Evolutionary conservation across 2,329 filamentous ascomycete species (phyloP).

Genomic region (Rachicladosporium sp.): DNA sequence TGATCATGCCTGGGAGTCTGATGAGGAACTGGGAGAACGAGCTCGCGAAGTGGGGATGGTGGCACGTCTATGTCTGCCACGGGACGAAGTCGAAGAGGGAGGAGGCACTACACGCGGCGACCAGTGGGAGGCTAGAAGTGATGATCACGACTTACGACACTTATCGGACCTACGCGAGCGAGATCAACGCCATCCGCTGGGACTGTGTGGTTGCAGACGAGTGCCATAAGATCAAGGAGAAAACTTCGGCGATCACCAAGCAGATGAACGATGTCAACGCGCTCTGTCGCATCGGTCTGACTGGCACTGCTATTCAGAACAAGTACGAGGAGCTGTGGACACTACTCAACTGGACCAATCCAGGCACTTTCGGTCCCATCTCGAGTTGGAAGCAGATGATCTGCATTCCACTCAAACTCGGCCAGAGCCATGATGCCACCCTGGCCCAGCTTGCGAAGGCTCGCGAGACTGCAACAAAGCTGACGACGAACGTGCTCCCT

Average conservation of each 20-base stretch:
- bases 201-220: conserved; percentile 92
- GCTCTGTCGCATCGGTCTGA: conserved; percentile 82
- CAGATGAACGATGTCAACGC: conserved; percentile 86
- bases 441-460: conserved; percentile 68
- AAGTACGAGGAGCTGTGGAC: conserved; percentile 97
- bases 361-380: conserved; percentile 55
- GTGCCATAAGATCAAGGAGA: conserved; percentile 80
- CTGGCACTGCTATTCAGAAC: conserved; percentile 94
- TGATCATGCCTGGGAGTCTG: conserved; percentile 78
- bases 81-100: conserved; percentile 47
- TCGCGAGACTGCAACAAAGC: conserved; percentile 67
- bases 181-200: conserved; percentile 79
- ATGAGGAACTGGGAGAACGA: conserved; percentile 89
- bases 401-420: conserved; percentile 65
- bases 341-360: conserved; percentile 89
- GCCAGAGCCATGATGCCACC: conserved; percentile 88
- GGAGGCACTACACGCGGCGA: conserved; percentile 40
- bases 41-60: conserved; percentile 86
- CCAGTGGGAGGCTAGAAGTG: conserved; percentile 68
- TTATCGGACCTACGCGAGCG: conserved; percentile 62
- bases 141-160: conserved; percentile 92
- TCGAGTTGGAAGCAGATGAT: conserved; percentile 70
- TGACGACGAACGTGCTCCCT: conserved; percentile 78
- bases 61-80: conserved; percentile 76
- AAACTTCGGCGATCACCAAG: conserved; percentile 61